These are phyloP conservation scores for Venturia aucupariae DNA, from an alignment of 2,329 filamentous ascomycete genomes.

Conservation along the genomic window DNA sequence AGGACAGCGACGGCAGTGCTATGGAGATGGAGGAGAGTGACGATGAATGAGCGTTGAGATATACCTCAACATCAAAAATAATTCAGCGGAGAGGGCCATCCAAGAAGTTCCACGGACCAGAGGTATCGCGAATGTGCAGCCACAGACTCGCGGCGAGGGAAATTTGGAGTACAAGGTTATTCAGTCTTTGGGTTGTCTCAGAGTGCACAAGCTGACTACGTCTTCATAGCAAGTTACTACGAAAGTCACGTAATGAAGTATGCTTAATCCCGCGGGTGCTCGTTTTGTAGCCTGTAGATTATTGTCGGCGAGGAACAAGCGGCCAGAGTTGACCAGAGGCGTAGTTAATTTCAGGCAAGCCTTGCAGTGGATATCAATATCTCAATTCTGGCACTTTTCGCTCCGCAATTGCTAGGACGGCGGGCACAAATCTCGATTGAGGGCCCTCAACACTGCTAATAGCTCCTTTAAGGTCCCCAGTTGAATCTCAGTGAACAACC, in stretches of 20 bases:
- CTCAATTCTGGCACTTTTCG: background rate
- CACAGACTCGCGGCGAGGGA: background rate
- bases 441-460: background rate
- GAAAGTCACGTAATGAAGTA: background rate
- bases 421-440: background rate
- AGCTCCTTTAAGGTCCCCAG: background rate
- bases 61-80: background rate
- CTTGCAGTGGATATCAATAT: background rate
- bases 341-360: background rate
- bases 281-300: background rate
- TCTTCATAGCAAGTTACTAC: background rate
- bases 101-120: background rate
- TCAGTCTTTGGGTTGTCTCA: background rate
- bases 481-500: background rate
- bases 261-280: background rate
- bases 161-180: background rate
- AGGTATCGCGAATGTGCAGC: background rate
- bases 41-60: constrained; percentile 1
- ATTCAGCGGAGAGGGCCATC: background rate
- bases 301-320: background rate
- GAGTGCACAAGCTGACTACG: constrained; percentile 3
- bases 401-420: background rate
- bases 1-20: constrained; percentile 10
- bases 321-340: background rate
- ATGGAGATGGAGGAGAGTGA: constrained; percentile 14